A percentile compares a stretch with the other conserved stretches of the same genome.
Conservation (phyloP, 345 rosid species). For the Gossypium rotundifolium region DNA sequence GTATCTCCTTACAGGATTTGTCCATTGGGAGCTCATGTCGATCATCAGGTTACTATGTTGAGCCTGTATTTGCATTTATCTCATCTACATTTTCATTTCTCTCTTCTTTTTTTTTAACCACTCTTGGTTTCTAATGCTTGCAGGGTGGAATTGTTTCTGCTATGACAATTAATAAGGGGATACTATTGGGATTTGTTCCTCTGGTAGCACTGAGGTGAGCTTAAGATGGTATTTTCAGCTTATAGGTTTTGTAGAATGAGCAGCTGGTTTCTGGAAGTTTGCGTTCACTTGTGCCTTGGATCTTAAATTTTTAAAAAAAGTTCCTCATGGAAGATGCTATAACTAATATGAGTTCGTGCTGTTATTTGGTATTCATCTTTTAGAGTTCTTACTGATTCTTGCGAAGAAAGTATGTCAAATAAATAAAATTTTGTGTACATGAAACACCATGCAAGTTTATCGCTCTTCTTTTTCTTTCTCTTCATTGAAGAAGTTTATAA, state of each 20-base stretch:
- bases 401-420: not conserved
- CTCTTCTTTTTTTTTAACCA: not conserved
- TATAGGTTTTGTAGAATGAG: not conserved
- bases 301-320: not conserved
- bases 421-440: not conserved
- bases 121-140: conserved; percentile 16
- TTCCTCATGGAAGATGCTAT: not conserved
- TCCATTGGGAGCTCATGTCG: conserved; percentile 95
- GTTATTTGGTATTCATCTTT: not conserved
- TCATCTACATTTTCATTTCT: not conserved
- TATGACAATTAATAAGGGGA: conserved; percentile 82
- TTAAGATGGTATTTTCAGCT: not conserved
- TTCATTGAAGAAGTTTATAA: not conserved
- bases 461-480: not conserved
- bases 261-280: not conserved
- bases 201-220: conserved; percentile 52
- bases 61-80: not conserved
- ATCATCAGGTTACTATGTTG: conserved; percentile 66
- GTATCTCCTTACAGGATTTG: conserved; percentile 86
- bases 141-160: conserved; percentile 93
- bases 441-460: not conserved
- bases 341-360: not conserved
- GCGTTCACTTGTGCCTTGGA: not conserved
- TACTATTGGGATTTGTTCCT: conserved; percentile 81
- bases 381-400: not conserved